Evolutionary conservation across 2,329 filamentous ascomycete genomes (phyloP), one percentile per base, ranked within the genome.

Genomic region (Alternaria solani): DNA sequence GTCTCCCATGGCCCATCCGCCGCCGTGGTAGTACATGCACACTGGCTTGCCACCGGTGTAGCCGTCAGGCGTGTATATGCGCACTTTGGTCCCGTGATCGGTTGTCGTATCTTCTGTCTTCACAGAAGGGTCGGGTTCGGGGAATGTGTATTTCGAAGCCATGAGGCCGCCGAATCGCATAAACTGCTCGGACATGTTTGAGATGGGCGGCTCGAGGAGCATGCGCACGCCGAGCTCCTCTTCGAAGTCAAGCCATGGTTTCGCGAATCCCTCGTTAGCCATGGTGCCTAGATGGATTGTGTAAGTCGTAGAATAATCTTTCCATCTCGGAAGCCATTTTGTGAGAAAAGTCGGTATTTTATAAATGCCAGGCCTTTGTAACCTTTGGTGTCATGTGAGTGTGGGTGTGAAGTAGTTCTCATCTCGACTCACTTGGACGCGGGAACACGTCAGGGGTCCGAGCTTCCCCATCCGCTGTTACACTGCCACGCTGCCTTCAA

Each of bases 1-100:
- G 43, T 76, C 69, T 12, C 76, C 75, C 71, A 79, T 75, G 5
- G 75, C 75, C 76, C 76, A 79, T 5, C 77, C 77, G 39, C 77
- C 77, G 32, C 77, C 72, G 62, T 79, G 77, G 36, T 65, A 75
- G 44, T 77, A 79, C 14, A 79, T 56, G 28, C 76, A 72, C 7
- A 75, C 69, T 6, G 77, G 76, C 23, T 71, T 78, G 16, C 63
- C 66, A 9, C 70, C 70, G 7, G 53, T 58, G 38, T 77, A 76
- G 6, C 67, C 69, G 28, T 71, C 53, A 3, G 77, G 77, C 1
- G 70, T 78, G 51, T 79, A 79, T n/a, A 78, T 67, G 28, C 77
- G 72, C 2, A 77, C 62, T 55, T 73, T 75, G 7, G 75, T 53
- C 0, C 69, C 74, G 30, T 64, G 61, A 3, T 66, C 57, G 16